Conservation (phyloP, 805 yeast species). For the Millerago galiae region DNA sequence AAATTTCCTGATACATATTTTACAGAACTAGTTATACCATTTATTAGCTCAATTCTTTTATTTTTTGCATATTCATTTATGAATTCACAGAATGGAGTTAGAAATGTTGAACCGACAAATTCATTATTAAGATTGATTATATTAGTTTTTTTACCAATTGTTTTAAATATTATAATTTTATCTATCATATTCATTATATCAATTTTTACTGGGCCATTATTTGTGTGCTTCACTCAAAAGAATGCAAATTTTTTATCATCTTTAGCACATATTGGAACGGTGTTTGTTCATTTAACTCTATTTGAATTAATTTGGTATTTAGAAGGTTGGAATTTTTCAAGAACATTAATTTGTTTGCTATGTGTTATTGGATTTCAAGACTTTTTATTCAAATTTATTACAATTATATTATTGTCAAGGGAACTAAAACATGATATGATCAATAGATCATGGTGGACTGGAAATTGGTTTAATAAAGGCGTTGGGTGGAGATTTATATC, state of each 20-base stretch:
- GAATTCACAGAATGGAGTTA: constrained; percentile 83
- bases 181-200: constrained; percentile 37
- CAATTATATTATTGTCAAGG: constrained; percentile 46
- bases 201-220: constrained; percentile 41
- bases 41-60: constrained; percentile 60
- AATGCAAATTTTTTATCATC: constrained; percentile 52
- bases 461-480: constrained; percentile 58
- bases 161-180: constrained; percentile 29
- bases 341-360: constrained; percentile 56
- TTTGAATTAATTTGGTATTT: constrained; percentile 62
- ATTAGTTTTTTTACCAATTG: constrained; percentile 43
- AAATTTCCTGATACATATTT: constrained; percentile 70
- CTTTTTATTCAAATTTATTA: constrained; percentile 45
- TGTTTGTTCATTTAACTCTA: constrained; percentile 44
- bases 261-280: constrained; percentile 46
- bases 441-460: constrained; percentile 76
- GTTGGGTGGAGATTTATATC: constrained; percentile 55
- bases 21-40: constrained; percentile 73
- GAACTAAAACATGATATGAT: constrained; percentile 57
- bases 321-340: constrained; percentile 60
- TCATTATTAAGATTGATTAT: constrained; percentile 58
- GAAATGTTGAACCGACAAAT: constrained; percentile 40
- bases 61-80: constrained; percentile 72
- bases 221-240: constrained; percentile 33
- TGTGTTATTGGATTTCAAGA: constrained; percentile 50